Evolutionary conservation across 768 basidiomycete species (phyloP).

Genomic region (Amanita brunnescens): DNA sequence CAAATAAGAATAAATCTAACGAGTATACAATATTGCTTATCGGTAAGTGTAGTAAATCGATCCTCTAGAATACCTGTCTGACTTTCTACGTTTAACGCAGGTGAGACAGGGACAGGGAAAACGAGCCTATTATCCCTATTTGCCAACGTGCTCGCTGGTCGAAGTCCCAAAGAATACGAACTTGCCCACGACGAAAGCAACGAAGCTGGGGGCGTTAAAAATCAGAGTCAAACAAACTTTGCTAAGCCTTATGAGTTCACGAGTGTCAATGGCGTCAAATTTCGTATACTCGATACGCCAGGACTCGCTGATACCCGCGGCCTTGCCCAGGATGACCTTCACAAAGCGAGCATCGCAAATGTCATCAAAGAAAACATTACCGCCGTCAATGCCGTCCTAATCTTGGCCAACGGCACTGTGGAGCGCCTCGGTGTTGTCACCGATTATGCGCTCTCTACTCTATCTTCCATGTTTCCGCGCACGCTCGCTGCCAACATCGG

Average conservation of each 20-base stretch:
- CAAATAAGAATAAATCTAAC: background rate
- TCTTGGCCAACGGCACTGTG: constrained; percentile 19
- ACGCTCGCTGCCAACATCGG: constrained; percentile 18
- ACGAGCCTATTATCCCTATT: constrained; percentile 12
- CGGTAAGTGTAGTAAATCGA: background rate
- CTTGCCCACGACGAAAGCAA: constrained; percentile 5
- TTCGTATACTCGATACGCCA: constrained; percentile 21
- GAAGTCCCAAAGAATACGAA: constrained; percentile 2
- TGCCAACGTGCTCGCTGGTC: constrained; percentile 11
- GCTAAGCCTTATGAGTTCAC: constrained; percentile 10
- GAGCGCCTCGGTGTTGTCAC: constrained; percentile 16
- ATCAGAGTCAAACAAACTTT: constrained; percentile 11
- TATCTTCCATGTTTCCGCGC: constrained; percentile 18
- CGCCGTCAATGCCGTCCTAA: constrained; percentile 19
- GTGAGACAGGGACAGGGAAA: constrained; percentile 15
- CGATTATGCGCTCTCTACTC: constrained; percentile 17
- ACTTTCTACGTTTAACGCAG: constrained; percentile 1
- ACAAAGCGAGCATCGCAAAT: constrained; percentile 17
- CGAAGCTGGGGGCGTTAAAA: constrained; percentile 8
- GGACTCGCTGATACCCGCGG: constrained; percentile 22
- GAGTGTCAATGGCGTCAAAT: constrained; percentile 4
- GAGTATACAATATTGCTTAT: background rate
- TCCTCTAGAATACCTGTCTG: background rate
- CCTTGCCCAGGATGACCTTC: constrained; percentile 15
- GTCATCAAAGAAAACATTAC: constrained; percentile 14